These are phyloP conservation scores for Trichomonascaceae sp. DNA, from an alignment of 1,139 yeast genomes.

Conservation along the genomic window DNA sequence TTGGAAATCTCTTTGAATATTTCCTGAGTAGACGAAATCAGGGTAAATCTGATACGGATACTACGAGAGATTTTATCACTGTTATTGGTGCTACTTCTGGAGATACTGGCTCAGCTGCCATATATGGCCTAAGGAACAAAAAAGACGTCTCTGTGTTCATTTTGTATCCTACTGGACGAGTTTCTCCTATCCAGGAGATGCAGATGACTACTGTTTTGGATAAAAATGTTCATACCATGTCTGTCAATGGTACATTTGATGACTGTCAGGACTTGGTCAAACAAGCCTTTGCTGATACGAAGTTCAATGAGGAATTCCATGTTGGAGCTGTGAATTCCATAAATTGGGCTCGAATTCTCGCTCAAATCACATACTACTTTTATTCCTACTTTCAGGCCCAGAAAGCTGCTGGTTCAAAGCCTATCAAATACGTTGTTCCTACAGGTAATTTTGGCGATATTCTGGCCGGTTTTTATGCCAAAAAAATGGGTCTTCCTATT, in stretches of 20 bases:
- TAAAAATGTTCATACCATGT: conserved; percentile 85
- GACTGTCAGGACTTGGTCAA: conserved; percentile 97
- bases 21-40: conserved; percentile 75
- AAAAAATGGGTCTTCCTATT: conserved; percentile 90
- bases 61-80: conserved; percentile 71
- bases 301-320: conserved; percentile 82
- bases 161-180: conserved; percentile 93
- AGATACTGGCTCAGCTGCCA: conserved; percentile 98
- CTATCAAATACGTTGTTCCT: conserved; percentile 83
- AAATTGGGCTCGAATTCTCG: conserved; percentile 97
- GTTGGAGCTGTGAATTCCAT: conserved; percentile 97
- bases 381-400: conserved; percentile 76
- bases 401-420: conserved; percentile 31
- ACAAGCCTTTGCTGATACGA: conserved; percentile 81
- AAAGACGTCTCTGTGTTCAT: conserved; percentile 95
- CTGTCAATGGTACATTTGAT: conserved; percentile 94
- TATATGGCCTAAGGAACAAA: conserved; percentile 93
- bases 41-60: conserved; percentile 46
- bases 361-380: conserved; percentile 95
- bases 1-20: conserved; percentile 92
- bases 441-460: conserved; percentile 98
- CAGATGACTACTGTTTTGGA: conserved; percentile 99
- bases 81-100: conserved; percentile 99
- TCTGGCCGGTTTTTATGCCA: conserved; percentile 92
- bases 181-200: conserved; percentile 94